Base-by-base conservation (phyloP, 2,329 filamentous ascomycete genomes). In the Mariannaea elegans region DNA sequence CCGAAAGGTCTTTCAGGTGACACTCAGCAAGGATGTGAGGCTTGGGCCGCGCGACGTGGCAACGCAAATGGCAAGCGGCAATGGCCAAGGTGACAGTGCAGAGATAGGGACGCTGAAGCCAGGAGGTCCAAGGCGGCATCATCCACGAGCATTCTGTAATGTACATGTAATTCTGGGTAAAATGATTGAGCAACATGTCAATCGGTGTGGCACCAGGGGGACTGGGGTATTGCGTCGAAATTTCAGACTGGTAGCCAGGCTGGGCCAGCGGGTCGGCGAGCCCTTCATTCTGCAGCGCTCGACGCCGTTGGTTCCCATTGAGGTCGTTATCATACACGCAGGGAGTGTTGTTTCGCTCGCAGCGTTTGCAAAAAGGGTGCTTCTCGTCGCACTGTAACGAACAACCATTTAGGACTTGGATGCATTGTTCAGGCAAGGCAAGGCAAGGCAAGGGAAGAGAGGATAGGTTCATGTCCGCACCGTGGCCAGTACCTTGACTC, bases 11-110 rank as follows among this genome's bases (percentile, higher is more conserved):
- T 24, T 48, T 21, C 24, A 52, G 48, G 55, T 47, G 49, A 32
- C 41, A 42, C 18, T 58, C 41, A 5, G 27, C 55, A 6, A 58
- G 48, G 31, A 52, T 38, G 34, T 47, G 55, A 27, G 41, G 31
- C 14, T 39, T 29, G 18, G 47, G 36, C 12, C 45, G 38, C 1
- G 34, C 21, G 21, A 41, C 13, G 41, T 57, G 39, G 23, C 51
- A 32, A 16, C 49, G 23, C 14, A 51, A 46, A 27, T 58, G 55
- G 41, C 41, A 47, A 4, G 55, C 41, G 14, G 48, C 48, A 31
- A 58, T 46, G 13, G 55, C 36, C 5, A 58, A 47, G 24, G 24
- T 36, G 27, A 34, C 36, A 23, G 38, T 46, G n/a, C 44, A 32
- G 7, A 51, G 39, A 23, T 56, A 27, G 7, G 36, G 44, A 19